Conservation (phyloP, 2,329 filamentous ascomycete genomes). For the Rhynchosporium agropyri region DNA sequence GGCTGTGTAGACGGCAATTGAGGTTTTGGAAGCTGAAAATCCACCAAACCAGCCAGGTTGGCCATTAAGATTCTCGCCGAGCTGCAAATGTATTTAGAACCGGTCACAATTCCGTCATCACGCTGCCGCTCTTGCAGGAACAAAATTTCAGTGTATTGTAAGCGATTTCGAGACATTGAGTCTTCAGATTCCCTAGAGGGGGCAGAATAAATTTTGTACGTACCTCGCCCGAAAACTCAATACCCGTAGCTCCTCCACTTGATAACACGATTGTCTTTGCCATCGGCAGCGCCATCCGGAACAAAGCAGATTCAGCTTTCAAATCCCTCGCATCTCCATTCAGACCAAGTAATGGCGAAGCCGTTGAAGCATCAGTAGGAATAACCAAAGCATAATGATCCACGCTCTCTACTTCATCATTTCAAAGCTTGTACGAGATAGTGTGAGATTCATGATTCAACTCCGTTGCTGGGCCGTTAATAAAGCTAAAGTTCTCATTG, state of each 20-base stretch:
- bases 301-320: conserved; percentile 43
- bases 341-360: conserved; percentile 49
- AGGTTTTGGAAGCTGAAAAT: conserved; percentile 43
- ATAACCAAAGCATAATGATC: conserved; percentile 52
- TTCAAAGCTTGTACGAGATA: conserved; percentile 39
- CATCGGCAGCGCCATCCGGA: conserved; percentile 46
- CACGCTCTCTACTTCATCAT: conserved; percentile 37
- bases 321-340: conserved; percentile 44
- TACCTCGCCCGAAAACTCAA: conserved; percentile 49
- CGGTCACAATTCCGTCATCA: too few relatives aligned
- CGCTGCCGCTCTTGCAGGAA: too few relatives aligned
- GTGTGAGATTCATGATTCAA: conserved; percentile 44
- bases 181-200: too few relatives aligned
- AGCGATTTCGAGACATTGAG: too few relatives aligned
- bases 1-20: conserved; percentile 50
- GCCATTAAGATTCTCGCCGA: conserved; percentile 56
- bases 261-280: conserved; percentile 50
- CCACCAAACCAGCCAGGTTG: conserved; percentile 45
- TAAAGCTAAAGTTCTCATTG: conserved; percentile 45
- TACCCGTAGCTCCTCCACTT: conserved; percentile 49
- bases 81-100: conserved; percentile 9
- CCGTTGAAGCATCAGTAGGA: conserved; percentile 51
- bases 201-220: background rate
- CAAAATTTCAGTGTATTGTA: too few relatives aligned
- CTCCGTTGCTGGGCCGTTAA: conserved; percentile 46